Base-by-base conservation (phyloP, 108 stramenopile species). In the Conticribra weissflogii region DNA sequence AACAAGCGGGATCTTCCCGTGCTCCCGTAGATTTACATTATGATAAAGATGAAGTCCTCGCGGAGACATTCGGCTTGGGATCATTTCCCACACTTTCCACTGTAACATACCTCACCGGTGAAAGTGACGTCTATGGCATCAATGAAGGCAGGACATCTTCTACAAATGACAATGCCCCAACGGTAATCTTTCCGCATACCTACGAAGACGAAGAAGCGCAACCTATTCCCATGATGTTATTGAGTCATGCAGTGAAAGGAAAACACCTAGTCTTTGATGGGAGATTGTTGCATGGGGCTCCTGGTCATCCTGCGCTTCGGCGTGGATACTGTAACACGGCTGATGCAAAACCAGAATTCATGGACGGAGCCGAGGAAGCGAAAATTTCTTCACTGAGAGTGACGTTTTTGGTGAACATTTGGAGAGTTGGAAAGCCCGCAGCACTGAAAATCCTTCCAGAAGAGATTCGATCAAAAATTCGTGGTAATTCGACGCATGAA, bases 201-300 rank as follows among this genome's bases (percentile, higher is more conserved):
- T 95, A 95, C 63, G 25, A 73, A 24, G 81, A 85, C 58, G 78
- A 72, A 8, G 88, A 86, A 24, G 86, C 88, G 44, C 60, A 79
- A 33, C 56, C 76, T 17, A 91, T 89, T 28, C 48, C 62, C 18
- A 57, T 52, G 21, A 83, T 91, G 79, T 28, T 86, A 1, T 61
- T 93, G 50, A 88, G 88, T 65, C 85, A 72, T 76, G 88, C 96
- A 1, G 69, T 70, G 8, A 55, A 51, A 22, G 92, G 88, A 18
- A 94, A 94, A 63, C 96, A 97, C 68, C 30, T 97, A 27, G 86
- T 84, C 12, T 97, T 97, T 76, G 93, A 95, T 72, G 96, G 96
- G n/a, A 55, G 82, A 24, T 64, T 96, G 21, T 63, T 97, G 54
- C 96, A 97, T 60, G 94, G 93, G 17, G 94, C 96, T 12, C 91